Base-by-base conservation (phyloP, 148 eudicot genomes). In the Oxyria digyna region DNA sequence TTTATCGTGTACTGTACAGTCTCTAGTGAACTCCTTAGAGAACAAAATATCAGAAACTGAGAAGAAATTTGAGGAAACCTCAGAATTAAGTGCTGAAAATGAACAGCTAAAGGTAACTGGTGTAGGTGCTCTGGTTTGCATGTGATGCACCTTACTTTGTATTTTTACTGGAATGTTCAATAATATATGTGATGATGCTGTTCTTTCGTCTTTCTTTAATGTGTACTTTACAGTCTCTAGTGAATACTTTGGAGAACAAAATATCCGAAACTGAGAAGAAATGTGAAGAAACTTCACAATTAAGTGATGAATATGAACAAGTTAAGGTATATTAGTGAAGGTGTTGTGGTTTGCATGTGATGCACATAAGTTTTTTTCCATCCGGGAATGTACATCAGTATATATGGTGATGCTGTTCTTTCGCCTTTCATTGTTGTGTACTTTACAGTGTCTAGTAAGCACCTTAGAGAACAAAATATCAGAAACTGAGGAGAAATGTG, bases 401-500 rank as follows among this genome's bases (percentile, higher is more conserved):
- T 45, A 45, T 14, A 20, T 45, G 49, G 18, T 13, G 49, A 45
- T 45, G 41, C 6, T 45, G 18, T 1, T n/a, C 5, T 45, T 4
- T 35, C 6, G 38, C 6, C 38, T 45, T 45, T 45, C 49, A 14
- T 45, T 45, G 17, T 45, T 6, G 18, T 45, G 49, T 45, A 14
- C 48, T 31, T 69, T 76, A 23, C 81, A 88, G 95, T 75, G 68
- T 59, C 59, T 81, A 73, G 87, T 87, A 10, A 77, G 71, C 74
- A 85, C 97, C 54, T 74, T 89, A 72, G 89, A 89, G 75, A 80
- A 77, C 75, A 87, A 82, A 80, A 74, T 89, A 67, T 81, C 81
- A 77, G 92, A 87, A 78, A 77, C 78, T 32, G 49, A 45, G 49
- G 17, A 45, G 49, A 45, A 45, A 45, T 45, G 4, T 13, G 49